Evolutionary conservation across 441 rosid genomes (phyloP), one percentile per base, ranked within the genome.

Genomic region (Jatropha multifida): DNA sequence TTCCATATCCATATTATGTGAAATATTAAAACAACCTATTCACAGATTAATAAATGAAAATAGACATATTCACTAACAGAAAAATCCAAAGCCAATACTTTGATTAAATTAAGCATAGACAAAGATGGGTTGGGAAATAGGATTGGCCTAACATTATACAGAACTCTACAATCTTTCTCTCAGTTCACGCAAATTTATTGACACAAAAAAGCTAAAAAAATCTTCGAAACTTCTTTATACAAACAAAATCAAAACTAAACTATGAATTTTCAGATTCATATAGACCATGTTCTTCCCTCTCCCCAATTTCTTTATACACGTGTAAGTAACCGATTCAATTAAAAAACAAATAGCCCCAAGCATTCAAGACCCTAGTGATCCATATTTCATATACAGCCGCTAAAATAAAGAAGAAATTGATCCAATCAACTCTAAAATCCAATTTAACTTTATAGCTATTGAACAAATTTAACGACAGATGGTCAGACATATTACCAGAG

Each of bases 401-500:
- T 26, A 59, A 58, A 59, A 23, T 9, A 14, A 52, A 17, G 7
- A 15, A 14, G n/a, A 17, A 52, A 38, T 8, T 13, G 3, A 15
- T 3, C 23, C 8, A 40, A 32, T 3, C 49, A 46, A 44, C 9
- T 44, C 58, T 1, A 59, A 23, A 59, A 69, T 23, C 23, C 23
- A 23, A 23, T 23, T 23, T 23, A 23, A 23, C 23, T 23, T 23
- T 23, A 23, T 23, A 23, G 23, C 23, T 23, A 23, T 23, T 23
- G 23, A 23, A 23, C 0, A 23, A 23, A 23, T 23, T 23, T 23
- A 23, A 23, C 23, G 23, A 23, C 23, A 23, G 23, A 23, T 23
- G 23, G 23, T 23, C 23, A 23, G 23, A 23, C 23, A 37, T n/a
- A 41, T 27, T 81, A 81, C 82, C 58, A 71, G 60, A 71, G 89